These are phyloP conservation scores for Pseudopyricularia cyperi DNA, from an alignment of 2,329 filamentous ascomycete species.

Conservation along the genomic window DNA sequence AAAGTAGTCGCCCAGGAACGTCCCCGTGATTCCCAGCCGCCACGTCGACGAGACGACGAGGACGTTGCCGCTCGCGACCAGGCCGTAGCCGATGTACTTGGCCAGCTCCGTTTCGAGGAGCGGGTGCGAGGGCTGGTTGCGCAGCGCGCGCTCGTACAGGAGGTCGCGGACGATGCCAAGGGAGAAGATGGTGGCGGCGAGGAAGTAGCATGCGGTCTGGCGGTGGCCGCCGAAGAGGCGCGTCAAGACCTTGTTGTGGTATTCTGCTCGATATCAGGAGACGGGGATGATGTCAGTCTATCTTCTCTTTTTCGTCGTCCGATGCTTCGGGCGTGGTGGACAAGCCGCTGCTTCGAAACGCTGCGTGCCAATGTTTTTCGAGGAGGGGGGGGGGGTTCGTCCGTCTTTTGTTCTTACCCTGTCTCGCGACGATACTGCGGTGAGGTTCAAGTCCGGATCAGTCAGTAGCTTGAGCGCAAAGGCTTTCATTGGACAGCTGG, in stretches of 20 bases:
- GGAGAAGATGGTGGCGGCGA: constrained; percentile 81
- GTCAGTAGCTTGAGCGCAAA: constrained; percentile 1
- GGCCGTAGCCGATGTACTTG: constrained; percentile 52
- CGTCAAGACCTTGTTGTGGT: constrained; percentile 79
- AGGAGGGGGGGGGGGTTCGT: background rate
- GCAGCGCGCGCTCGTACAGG: constrained; percentile 75
- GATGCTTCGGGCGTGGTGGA: background rate
- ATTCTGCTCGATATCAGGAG: constrained; percentile 48
- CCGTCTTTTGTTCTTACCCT: constrained; percentile 47
- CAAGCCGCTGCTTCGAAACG: background rate
- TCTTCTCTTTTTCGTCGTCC: background rate
- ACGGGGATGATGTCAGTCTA: background rate
- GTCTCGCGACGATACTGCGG: constrained; percentile 64
- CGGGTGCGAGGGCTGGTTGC: constrained; percentile 61
- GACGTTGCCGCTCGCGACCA: constrained; percentile 66
- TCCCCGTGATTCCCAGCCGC: constrained; percentile 85
- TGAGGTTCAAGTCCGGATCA: constrained; percentile 12
- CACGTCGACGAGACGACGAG: constrained; percentile 85
- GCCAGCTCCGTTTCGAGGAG: constrained; percentile 48
- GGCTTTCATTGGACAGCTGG: too few relatives aligned
- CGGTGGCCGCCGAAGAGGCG: constrained; percentile 71
- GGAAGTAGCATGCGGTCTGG: constrained; percentile 73
- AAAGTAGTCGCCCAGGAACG: constrained; percentile 96
- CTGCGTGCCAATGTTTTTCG: background rate
- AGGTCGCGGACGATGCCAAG: constrained; percentile 81